Percentiles rank a stretch among this genome's conserved stretches.
phyloP scores from a whole-genome alignment of 768 basidiomycete genomes.

The Tylopilus vinaceipallidus region DNA sequence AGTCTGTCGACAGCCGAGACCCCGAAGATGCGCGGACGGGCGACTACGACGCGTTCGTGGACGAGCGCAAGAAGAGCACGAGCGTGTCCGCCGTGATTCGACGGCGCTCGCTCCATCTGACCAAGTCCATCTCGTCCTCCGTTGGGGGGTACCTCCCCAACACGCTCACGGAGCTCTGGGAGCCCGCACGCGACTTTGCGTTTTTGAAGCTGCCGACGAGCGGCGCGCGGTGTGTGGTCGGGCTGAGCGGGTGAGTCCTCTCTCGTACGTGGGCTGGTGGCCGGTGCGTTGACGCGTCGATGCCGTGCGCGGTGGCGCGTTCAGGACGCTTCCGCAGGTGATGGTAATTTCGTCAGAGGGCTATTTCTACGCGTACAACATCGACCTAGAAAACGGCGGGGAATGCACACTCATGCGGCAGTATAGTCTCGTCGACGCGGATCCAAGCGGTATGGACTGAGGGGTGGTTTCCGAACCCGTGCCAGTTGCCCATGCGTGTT shows the following conservation, averaged over 20 bases:
- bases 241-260: conserved; percentile 75
- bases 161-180: conserved; percentile 94
- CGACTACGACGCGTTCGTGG: conserved; percentile 85
- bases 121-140: conserved; percentile 72
- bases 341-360: conserved; percentile 97
- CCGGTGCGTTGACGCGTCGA: too few relatives aligned
- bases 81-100: conserved; percentile 65
- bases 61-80: conserved; percentile 61
- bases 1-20: conserved; percentile 62
- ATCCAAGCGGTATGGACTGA: conserved; percentile 32
- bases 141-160: conserved; percentile 86
- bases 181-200: conserved; percentile 93
- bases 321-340: conserved; percentile 89
- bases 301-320: too few relatives aligned
- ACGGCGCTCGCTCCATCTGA: conserved; percentile 70
- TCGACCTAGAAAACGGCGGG: conserved; percentile 94
- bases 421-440: conserved; percentile 51
- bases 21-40: conserved; percentile 54
- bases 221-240: conserved; percentile 83
- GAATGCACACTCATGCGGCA: conserved; percentile 96
- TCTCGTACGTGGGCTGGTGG: neutral
- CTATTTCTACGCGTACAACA: conserved; percentile 92
- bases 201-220: conserved; percentile 78
- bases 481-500: conserved; percentile 1
- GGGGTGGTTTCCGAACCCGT: neutral